Evolutionary conservation across 2,329 filamentous ascomycete species (phyloP).

Genomic region (Arthrinium phaeospermum): DNA sequence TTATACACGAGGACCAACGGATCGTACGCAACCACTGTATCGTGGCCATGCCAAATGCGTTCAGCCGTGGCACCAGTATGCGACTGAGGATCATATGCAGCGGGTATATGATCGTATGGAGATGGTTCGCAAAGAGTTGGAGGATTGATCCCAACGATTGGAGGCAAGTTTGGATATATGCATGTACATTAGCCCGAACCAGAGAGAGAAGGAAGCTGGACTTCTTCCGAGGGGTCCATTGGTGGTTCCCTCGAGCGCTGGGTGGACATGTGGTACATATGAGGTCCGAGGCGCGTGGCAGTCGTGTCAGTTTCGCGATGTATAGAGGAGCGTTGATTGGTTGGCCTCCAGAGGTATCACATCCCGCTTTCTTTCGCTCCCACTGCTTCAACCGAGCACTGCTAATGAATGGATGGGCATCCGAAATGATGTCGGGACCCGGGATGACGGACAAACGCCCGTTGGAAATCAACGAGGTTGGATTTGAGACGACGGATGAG

Average conservation of each 20-base stretch:
- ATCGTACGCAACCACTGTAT: background rate
- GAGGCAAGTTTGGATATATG: background rate
- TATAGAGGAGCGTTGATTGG: background rate
- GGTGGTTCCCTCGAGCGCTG: background rate
- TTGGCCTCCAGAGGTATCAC: background rate
- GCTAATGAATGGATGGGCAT: background rate
- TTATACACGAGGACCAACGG: background rate
- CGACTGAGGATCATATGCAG: background rate
- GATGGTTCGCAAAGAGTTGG: background rate
- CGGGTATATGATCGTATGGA: background rate
- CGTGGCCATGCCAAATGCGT: background rate
- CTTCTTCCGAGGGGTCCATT: background rate
- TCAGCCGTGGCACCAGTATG: background rate
- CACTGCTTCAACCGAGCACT: background rate
- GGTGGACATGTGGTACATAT: constrained; percentile 8
- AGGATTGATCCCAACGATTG: background rate
- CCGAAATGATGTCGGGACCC: background rate
- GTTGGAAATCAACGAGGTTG: constrained; percentile 10
- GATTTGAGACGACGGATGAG: constrained; percentile 4
- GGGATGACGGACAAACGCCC: constrained; percentile 8
- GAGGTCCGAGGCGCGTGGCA: background rate
- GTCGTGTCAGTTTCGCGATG: constrained; percentile 5
- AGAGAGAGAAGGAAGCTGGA: background rate
- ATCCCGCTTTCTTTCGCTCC: background rate
- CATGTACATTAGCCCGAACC: background rate